Evolutionary conservation across 441 rosid species (phyloP).

Genomic region (Gossypium aridum): DNA sequence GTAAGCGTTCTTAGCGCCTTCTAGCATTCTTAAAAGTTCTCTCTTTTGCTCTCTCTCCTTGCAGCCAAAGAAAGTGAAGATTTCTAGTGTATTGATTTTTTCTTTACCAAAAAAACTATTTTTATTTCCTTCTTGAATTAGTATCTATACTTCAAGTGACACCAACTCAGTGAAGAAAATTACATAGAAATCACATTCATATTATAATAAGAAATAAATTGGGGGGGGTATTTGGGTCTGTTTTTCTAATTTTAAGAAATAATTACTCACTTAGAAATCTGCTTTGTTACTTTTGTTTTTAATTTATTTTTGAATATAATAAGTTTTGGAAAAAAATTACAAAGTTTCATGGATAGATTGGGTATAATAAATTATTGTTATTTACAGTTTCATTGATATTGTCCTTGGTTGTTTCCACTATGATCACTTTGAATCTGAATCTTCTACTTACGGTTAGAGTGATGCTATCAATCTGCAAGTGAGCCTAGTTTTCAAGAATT

Average conservation of each 20-base stretch:
- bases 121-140: background rate
- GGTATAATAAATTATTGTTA: too few relatives aligned
- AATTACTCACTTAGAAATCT: too few relatives aligned
- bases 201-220: too few relatives aligned
- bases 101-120: background rate
- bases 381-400: background rate
- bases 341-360: too few relatives aligned
- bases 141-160: too few relatives aligned
- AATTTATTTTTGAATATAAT: too few relatives aligned
- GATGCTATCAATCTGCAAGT: background rate
- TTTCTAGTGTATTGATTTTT: background rate
- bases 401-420: background rate
- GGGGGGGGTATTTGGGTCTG: too few relatives aligned
- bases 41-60: background rate
- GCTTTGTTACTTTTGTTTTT: too few relatives aligned
- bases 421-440: background rate
- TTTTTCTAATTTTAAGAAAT: too few relatives aligned
- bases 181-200: too few relatives aligned
- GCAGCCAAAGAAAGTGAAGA: background rate
- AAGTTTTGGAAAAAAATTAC: too few relatives aligned
- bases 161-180: too few relatives aligned
- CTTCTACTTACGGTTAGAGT: background rate
- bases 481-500: background rate
- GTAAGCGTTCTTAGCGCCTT: slow-evolving; percentile 31
- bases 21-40: background rate